Conservation (phyloP, 371 early-diverging fungal species). For the Quaeritorhiza haematococci region DNA sequence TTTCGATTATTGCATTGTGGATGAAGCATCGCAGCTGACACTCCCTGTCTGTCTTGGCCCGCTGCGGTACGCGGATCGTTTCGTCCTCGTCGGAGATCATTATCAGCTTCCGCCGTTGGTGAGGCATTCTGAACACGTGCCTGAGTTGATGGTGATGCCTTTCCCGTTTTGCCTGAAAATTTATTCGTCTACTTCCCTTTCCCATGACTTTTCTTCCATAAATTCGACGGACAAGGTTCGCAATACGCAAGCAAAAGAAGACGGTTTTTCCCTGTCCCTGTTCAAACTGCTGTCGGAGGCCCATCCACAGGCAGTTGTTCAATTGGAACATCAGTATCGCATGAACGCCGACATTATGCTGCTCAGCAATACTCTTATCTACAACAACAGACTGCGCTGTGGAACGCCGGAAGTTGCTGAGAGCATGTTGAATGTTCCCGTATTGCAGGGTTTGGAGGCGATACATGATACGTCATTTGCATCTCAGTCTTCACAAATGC, state of each 20-base stretch:
- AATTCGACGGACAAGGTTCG: neutral
- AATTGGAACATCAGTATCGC: slow-evolving; percentile 90
- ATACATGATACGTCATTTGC: slow-evolving; percentile 5
- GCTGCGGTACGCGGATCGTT: slow-evolving; percentile 69
- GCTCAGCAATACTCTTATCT: slow-evolving; percentile 83
- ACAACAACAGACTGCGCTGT: slow-evolving; percentile 71
- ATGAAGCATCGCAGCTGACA: slow-evolving; percentile 98
- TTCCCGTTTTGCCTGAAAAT: neutral
- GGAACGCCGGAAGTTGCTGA: slow-evolving; percentile 64
- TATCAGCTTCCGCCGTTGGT: slow-evolving; percentile 97
- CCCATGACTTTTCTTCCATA: neutral
- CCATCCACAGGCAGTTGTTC: slow-evolving; percentile 71
- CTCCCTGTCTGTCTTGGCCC: slow-evolving; percentile 93
- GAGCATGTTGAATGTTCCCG: slow-evolving; percentile 46
- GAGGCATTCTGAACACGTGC: slow-evolving; percentile 18
- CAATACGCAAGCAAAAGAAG: neutral
- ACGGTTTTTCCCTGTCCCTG: slow-evolving; percentile 47
- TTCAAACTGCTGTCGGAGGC: slow-evolving; percentile 77
- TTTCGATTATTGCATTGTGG: slow-evolving; percentile 98
- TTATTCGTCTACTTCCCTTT: neutral
- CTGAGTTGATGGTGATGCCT: neutral
- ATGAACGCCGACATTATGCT: slow-evolving; percentile 94
- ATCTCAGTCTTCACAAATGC: neutral
- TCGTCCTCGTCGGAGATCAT: slow-evolving; percentile 98
- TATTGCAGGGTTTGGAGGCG: slow-evolving; percentile 22